Evolutionary conservation across 2,329 filamentous ascomycete species (phyloP).

Genomic region (Paecilomyces sp.): DNA sequence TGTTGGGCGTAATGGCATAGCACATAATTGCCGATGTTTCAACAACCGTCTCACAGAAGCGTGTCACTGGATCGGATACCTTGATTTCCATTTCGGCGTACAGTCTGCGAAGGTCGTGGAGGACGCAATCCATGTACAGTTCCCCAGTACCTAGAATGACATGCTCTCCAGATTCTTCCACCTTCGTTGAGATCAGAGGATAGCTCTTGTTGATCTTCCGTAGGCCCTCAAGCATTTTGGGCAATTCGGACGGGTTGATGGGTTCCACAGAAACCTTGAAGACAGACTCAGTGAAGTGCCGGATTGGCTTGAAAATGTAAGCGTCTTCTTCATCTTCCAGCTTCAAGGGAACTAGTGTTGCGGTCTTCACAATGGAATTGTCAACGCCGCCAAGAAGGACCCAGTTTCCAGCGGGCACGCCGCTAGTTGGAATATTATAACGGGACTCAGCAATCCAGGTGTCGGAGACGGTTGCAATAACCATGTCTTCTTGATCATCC

Average conservation of each 20-base stretch:
- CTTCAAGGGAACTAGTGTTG: conserved; percentile 75
- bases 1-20: conserved; percentile 95
- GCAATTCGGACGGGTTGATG: conserved; percentile 93
- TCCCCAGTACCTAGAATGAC: conserved; percentile 92
- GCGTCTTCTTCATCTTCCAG: conserved; percentile 84
- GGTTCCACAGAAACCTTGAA: conserved; percentile 97
- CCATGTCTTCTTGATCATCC: conserved; percentile 98
- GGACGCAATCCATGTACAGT: conserved; percentile 98
- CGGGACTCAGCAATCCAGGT: conserved; percentile 88
- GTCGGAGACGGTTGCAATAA: conserved; percentile 70
- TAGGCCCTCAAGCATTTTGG: conserved; percentile 96
- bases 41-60: conserved; percentile 96
- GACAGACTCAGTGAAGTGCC: conserved; percentile 94
- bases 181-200: conserved; percentile 89
- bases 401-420: conserved; percentile 88
- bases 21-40: conserved; percentile 97
- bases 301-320: conserved; percentile 88
- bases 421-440: conserved; percentile 87
- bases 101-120: conserved; percentile 86
- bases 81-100: conserved; percentile 99
- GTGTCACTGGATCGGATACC: conserved; percentile 92
- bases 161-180: conserved; percentile 96
- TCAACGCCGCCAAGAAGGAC: conserved; percentile 89
- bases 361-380: conserved; percentile 97
- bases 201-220: conserved; percentile 98